These are phyloP conservation scores for Talaromyces pinophilus DNA, from an alignment of 2,329 filamentous ascomycete species.

Conservation along the genomic window DNA sequence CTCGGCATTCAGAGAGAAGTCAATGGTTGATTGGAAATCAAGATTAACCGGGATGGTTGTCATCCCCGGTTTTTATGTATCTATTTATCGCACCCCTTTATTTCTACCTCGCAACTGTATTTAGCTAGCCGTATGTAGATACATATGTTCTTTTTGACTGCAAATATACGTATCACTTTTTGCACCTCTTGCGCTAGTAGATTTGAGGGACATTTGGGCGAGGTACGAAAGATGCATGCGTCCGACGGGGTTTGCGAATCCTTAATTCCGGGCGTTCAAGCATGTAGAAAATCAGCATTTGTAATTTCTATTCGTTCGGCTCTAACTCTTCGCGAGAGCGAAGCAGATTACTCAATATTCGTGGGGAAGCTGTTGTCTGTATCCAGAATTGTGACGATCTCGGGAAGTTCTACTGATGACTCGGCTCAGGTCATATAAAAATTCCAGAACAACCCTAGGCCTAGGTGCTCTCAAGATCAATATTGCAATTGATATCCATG, in stretches of 20 bases:
- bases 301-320: neutral
- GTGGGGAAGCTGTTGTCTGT: neutral
- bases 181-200: neutral
- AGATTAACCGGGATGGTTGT: constrained; percentile 2
- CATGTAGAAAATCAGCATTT: neutral
- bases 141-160: constrained; percentile 1
- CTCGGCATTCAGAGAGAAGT: neutral
- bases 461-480: no score
- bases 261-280: neutral
- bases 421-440: no score
- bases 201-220: neutral
- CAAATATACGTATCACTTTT: neutral
- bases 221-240: neutral
- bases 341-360: neutral
- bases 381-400: no score
- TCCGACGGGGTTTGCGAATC: neutral
- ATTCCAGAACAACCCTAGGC: no score
- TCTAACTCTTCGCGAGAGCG: neutral
- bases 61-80: constrained; percentile 12
- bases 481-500: no score
- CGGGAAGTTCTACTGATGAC: no score
- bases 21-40: constrained; percentile 2
- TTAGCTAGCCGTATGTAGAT: constrained; percentile 6
- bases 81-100: neutral
- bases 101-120: neutral